Evolutionary conservation across 345 rosid genomes (phyloP).

Genomic region (Boechera stricta): DNA sequence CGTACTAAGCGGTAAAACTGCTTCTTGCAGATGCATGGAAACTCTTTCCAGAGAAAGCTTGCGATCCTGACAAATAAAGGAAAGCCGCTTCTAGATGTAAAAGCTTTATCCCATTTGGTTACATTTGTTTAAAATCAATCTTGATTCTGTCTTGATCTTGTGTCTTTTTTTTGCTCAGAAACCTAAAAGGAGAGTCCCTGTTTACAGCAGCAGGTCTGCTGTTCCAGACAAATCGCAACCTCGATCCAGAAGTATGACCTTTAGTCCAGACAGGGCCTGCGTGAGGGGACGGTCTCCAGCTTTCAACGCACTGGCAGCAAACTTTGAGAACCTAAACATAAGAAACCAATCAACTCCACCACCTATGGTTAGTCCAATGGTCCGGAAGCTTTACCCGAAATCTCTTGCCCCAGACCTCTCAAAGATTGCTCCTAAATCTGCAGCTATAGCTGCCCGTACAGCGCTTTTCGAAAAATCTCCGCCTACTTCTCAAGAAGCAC

Average conservation of each 20-base stretch:
- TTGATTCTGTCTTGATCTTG: slow-evolving; percentile 22
- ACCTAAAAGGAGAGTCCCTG: slow-evolving; percentile 87
- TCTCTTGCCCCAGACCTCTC: slow-evolving; percentile 82
- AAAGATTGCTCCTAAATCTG: slow-evolving; percentile 62
- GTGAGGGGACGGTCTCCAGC: slow-evolving; percentile 99
- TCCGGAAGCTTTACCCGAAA: slow-evolving; percentile 86
- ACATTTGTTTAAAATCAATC: slow-evolving; percentile 2
- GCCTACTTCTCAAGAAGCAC: slow-evolving; percentile 59
- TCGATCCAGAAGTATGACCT: slow-evolving; percentile 97
- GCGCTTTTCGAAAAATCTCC: slow-evolving; percentile 71
- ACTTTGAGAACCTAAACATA: slow-evolving; percentile 76
- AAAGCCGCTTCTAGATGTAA: slow-evolving; percentile 75
- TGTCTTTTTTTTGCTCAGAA: slow-evolving; percentile 56
- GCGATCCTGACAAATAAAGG: slow-evolving; percentile 76
- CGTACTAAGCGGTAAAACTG: slow-evolving; percentile 28
- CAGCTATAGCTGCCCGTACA: slow-evolving; percentile 73
- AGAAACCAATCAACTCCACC: slow-evolving; percentile 99
- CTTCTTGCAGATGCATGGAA: slow-evolving; percentile 83
- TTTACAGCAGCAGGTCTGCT: slow-evolving; percentile 82
- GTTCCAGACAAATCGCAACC: slow-evolving; percentile 84
- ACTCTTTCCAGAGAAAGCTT: slow-evolving; percentile 93
- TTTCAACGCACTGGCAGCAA: slow-evolving; percentile 95
- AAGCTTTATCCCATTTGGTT: slow-evolving; percentile 24
- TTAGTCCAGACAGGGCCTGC: slow-evolving; percentile 94
- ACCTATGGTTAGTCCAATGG: slow-evolving; percentile 68